These are phyloP conservation scores for Suillus subaureus DNA, from an alignment of 768 basidiomycete species.

Conservation along the genomic window DNA sequence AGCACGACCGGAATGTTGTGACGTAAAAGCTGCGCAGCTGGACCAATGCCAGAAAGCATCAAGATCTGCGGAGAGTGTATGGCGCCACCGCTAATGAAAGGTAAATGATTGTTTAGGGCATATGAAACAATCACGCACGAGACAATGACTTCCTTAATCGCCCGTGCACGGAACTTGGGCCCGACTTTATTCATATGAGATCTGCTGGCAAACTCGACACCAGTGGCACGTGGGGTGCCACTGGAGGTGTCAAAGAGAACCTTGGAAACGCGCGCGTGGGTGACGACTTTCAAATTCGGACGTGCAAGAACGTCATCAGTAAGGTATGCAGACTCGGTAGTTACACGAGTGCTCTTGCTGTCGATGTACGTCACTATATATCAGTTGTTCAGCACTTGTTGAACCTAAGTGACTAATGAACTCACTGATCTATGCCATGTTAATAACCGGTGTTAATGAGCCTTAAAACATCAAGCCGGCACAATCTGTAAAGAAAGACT, in stretches of 20 bases:
- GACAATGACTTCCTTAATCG: conserved; percentile 61
- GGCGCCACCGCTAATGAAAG: conserved; percentile 53
- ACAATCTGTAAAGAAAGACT: conserved; percentile 20
- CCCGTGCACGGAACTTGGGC: conserved; percentile 45
- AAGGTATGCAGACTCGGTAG: conserved; percentile 68
- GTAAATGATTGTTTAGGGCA: not conserved
- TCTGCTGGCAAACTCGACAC: conserved; percentile 57
- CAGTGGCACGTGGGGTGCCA: conserved; percentile 50
- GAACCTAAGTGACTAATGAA: conserved; percentile 13
- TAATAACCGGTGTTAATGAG: not conserved
- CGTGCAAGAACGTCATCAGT: conserved; percentile 63
- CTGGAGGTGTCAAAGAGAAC: conserved; percentile 52
- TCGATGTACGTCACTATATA: conserved; percentile 68
- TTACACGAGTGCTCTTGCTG: conserved; percentile 52
- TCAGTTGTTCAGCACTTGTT: conserved; percentile 11
- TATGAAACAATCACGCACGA: conserved; percentile 43
- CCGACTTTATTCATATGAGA: conserved; percentile 27
- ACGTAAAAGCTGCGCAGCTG: conserved; percentile 53
- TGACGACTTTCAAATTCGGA: conserved; percentile 65
- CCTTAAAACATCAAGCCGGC: not conserved
- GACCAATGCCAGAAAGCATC: conserved; percentile 78
- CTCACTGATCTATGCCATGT: conserved; percentile 42
- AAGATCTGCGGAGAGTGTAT: conserved; percentile 70
- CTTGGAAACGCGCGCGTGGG: conserved; percentile 56
- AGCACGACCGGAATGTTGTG: conserved; percentile 57